phyloP scores from a whole-genome alignment of 2,329 filamentous ascomycete species.

The Geosmithia flava region DNA sequence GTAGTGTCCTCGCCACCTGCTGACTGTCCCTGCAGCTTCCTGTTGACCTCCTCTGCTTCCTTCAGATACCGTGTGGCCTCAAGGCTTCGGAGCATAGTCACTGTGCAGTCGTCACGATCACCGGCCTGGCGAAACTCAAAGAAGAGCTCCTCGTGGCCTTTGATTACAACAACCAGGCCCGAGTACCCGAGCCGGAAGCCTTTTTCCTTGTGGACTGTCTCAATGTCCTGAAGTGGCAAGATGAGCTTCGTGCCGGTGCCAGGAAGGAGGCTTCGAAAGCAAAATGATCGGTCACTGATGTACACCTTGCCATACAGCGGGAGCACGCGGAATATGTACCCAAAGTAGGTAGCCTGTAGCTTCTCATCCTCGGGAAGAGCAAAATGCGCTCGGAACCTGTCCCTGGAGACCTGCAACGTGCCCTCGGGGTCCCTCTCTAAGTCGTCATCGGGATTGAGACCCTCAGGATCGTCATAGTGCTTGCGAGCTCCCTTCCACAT shows the following conservation, averaged over 20 bases:
- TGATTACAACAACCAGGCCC: constrained; percentile 83
- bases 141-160: constrained; percentile 89
- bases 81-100: constrained; percentile 66
- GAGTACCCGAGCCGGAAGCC: constrained; percentile 88
- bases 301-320: constrained; percentile 96
- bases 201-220: constrained; percentile 90
- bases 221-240: constrained; percentile 78
- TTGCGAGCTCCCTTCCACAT: constrained; percentile 91
- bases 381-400: constrained; percentile 84
- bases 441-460: constrained; percentile 38
- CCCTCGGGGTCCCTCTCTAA: constrained; percentile 47
- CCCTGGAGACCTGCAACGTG: constrained; percentile 53
- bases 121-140: constrained; percentile 80
- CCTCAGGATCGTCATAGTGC: constrained; percentile 62
- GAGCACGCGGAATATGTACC: constrained; percentile 78
- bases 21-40: constrained; percentile 28
- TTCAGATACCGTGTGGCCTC: constrained; percentile 60
- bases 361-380: constrained; percentile 74
- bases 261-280: constrained; percentile 82
- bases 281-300: constrained; percentile 76
- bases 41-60: constrained; percentile 59
- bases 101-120: constrained; percentile 75
- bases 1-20: constrained; percentile 50
- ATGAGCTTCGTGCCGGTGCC: constrained; percentile 89
- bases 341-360: constrained; percentile 81